Conservation (phyloP, 2,329 filamentous ascomycete genomes). For the Coniella vitis region DNA sequence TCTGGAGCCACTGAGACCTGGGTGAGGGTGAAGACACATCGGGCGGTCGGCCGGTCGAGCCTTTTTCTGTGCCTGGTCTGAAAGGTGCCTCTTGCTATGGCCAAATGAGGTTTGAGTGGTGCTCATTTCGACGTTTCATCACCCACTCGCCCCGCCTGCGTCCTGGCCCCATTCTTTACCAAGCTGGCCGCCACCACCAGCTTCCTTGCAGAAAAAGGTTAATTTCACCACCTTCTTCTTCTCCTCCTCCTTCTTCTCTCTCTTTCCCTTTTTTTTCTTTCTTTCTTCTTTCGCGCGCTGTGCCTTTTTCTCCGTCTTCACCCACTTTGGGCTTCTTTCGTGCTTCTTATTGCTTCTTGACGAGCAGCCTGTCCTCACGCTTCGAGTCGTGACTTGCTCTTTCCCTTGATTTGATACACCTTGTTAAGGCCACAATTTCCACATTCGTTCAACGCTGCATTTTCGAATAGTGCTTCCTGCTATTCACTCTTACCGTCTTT, state of each 20-base stretch:
- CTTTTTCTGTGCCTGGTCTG: conserved; percentile 20
- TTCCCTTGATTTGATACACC: background rate
- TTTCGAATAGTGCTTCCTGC: background rate
- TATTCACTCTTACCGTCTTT: too few species aligned
- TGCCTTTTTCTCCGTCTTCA: too few species aligned
- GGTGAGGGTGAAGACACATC: conserved; percentile 3
- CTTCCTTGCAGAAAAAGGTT: conserved; percentile 32
- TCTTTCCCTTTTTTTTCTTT: conserved; percentile 1
- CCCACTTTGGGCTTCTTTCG: conserved; percentile 8
- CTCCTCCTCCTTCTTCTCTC: conserved; percentile 3
- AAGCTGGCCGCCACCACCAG: conserved; percentile 42
- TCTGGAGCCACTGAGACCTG: conserved; percentile 12
- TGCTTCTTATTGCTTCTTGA: conserved; percentile 13
- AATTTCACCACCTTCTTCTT: conserved; percentile 26
- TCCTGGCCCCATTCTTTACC: conserved; percentile 30
- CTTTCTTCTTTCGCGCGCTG: too few species aligned
- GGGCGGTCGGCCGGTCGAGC: conserved; percentile 20
- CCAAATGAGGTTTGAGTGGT: conserved; percentile 39
- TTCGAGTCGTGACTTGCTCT: conserved; percentile 1
- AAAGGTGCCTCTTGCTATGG: conserved; percentile 25
- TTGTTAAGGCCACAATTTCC: too few species aligned
- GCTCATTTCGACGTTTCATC: conserved; percentile 34
- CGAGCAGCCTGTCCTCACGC: conserved; percentile 8
- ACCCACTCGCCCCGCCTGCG: conserved; percentile 34
- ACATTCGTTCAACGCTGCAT: conserved; percentile 1